Base-by-base conservation (phyloP, 371 early-diverging fungal genomes). In the Mortierella sp. region DNA sequence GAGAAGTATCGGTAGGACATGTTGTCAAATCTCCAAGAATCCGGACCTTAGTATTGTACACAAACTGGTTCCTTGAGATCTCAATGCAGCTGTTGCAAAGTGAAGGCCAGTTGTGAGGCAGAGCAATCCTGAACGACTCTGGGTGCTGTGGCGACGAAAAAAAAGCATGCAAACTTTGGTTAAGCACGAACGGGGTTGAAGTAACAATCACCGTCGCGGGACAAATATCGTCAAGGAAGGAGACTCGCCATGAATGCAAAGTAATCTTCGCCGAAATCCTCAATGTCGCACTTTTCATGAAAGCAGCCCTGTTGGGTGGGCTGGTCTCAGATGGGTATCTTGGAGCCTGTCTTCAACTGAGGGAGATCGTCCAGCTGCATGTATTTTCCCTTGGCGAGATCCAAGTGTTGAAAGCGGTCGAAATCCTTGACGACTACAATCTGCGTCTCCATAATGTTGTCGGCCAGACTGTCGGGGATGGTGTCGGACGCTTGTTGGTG, bases 21-120 rank as follows among this genome's bases (percentile, higher is more conserved):
- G 80, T 71, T 40, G 64, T 9, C 16, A 82, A 71, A 19, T 83
- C 83, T 11, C 83, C 83, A 2, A 79, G 69, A 26, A 83, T 21
- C 0, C 83, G 74, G 48, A 76, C 83, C 13, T 51, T 73, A 34
- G 83, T 83, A 44, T 64, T 73, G 75, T 83, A 80, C 3, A 83
- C 72, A 70, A 83, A 83, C 67, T 74, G 70, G 67, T 80, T 83
- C 46, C 74, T 55, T 3, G 80, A 71, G 73, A 83, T 77, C 69
- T 83, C 83, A 24, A 83, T 80, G 75, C 83, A 83, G 61, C 83
- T 83, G 28, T 72, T 83, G 64, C 83, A 83, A 3, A 83, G 75
- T 2, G 83, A 73, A 5, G 83, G 83, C 83, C 83, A 83, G 28
- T 83, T 80, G 8, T 77, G 55, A 3, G 53, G 51, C 24, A 83